Conservation (phyloP, 2,329 filamentous ascomycete genomes). For the Colletotrichum nymphaeae region DNA sequence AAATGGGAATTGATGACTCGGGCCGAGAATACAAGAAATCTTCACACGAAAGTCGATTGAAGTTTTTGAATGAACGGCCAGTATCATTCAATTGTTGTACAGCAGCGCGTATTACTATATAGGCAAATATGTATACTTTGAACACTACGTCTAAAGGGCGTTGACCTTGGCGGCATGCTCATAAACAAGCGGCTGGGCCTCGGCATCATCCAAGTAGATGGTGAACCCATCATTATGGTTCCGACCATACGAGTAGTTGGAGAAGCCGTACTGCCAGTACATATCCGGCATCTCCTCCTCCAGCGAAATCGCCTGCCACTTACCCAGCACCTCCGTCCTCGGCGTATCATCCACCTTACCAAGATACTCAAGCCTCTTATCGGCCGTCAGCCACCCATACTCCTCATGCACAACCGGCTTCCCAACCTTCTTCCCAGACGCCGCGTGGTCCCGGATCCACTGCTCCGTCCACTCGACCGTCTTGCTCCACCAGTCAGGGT, state of each 20-base stretch:
- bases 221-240: slow-evolving; percentile 69
- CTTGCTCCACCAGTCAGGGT: slow-evolving; percentile 67
- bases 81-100: not conserved
- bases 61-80: not conserved
- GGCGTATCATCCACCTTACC: slow-evolving; percentile 56
- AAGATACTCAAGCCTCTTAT: slow-evolving; percentile 57
- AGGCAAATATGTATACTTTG: too few relatives aligned
- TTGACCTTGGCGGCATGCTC: slow-evolving; percentile 56
- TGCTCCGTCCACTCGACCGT: slow-evolving; percentile 62
- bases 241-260: slow-evolving; percentile 61
- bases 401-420: slow-evolving; percentile 69
- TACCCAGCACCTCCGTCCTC: slow-evolving; percentile 55
- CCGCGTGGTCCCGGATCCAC: slow-evolving; percentile 66
- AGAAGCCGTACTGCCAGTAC: slow-evolving; percentile 68
- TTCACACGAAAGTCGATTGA: not conserved
- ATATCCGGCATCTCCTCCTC: slow-evolving; percentile 62
- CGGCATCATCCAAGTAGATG: slow-evolving; percentile 62
- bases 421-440: slow-evolving; percentile 50
- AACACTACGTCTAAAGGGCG: slow-evolving; percentile 12
- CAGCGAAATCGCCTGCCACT: slow-evolving; percentile 62
- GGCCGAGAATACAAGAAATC: not conserved
- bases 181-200: slow-evolving; percentile 57
- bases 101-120: not conserved
- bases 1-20: too few relatives aligned
- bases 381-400: slow-evolving; percentile 65